These are phyloP conservation scores for Aquanectria penicillioides DNA, from an alignment of 2,329 filamentous ascomycete genomes.

Conservation along the genomic window DNA sequence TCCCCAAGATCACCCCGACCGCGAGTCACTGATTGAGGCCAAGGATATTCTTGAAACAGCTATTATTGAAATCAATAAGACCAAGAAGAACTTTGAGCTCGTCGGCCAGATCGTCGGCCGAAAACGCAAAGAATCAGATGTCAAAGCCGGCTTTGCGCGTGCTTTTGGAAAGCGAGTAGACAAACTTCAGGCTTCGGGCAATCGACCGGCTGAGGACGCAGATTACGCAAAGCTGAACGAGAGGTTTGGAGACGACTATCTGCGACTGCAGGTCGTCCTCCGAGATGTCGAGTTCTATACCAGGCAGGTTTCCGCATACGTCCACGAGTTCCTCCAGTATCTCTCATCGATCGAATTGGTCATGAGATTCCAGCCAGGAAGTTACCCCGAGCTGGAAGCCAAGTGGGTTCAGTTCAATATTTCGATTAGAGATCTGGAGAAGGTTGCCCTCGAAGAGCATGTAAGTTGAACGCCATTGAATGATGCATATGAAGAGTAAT, in stretches of 20 bases:
- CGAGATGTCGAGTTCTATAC: constrained; percentile 95
- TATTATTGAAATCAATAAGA: constrained; percentile 89
- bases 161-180: constrained; percentile 91
- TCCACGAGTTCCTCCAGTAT: constrained; percentile 83
- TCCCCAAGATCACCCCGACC: constrained; percentile 84
- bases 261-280: constrained; percentile 90
- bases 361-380: constrained; percentile 76
- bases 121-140: constrained; percentile 89
- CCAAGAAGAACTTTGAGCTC: constrained; percentile 93
- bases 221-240: constrained; percentile 84
- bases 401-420: constrained; percentile 94
- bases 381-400: constrained; percentile 86
- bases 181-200: constrained; percentile 75
- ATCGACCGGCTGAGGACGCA: constrained; percentile 76
- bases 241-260: constrained; percentile 90
- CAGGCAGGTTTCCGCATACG: constrained; percentile 80
- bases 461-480: constrained; percentile 62
- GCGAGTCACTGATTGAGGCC: constrained; percentile 67
- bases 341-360: constrained; percentile 85
- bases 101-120: constrained; percentile 88
- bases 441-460: constrained; percentile 85
- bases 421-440: constrained; percentile 86
- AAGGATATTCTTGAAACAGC: constrained; percentile 69
- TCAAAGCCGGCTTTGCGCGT: constrained; percentile 84
- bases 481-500: not conserved